Percentiles rank a stretch among this genome's conserved stretches.
These are phyloP conservation scores for Cladochytrium replicatum DNA, from an alignment of 192 early-diverging fungal species.

Conservation along the genomic window DNA sequence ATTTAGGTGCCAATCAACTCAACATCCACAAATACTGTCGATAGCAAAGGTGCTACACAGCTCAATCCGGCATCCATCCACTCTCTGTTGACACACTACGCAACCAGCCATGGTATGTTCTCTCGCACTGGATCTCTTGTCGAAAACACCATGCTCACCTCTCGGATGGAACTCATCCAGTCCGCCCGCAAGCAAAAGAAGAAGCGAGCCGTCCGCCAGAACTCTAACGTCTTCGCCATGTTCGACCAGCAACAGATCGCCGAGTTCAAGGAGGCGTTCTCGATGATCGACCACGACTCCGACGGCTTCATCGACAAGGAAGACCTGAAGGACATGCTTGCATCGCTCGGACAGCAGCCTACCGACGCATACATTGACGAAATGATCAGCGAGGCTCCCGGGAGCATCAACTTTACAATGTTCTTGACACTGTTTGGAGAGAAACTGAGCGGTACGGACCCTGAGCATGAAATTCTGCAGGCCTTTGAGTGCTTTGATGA, in stretches of 20 bases:
- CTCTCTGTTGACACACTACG: too few species aligned
- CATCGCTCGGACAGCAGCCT: slow-evolving; percentile 62
- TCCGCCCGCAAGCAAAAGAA: slow-evolving; percentile 56
- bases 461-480: slow-evolving; percentile 78
- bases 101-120: too few species aligned
- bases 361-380: slow-evolving; percentile 75
- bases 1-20: too few species aligned
- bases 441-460: slow-evolving; percentile 84
- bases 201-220: slow-evolving; percentile 84
- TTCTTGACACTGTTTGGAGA: slow-evolving; percentile 94
- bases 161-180: slow-evolving; percentile 17
- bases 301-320: slow-evolving; percentile 89
- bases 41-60: too few species aligned
- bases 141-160: background rate
- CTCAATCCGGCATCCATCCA: too few species aligned
- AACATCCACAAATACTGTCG: too few species aligned
- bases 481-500: slow-evolving; percentile 94
- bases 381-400: slow-evolving; percentile 81
- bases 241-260: slow-evolving; percentile 93
- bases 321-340: slow-evolving; percentile 83
- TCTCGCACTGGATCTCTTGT: too few species aligned
- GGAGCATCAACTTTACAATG: slow-evolving; percentile 89
- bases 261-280: slow-evolving; percentile 95
- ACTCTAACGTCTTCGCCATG: slow-evolving; percentile 96
- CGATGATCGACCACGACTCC: slow-evolving; percentile 85